A percentile compares a stretch with the other conserved stretches of the same genome.
These are phyloP conservation scores for Hygrophorus pudorinus DNA, from an alignment of 768 basidiomycete species.

Conservation along the genomic window DNA sequence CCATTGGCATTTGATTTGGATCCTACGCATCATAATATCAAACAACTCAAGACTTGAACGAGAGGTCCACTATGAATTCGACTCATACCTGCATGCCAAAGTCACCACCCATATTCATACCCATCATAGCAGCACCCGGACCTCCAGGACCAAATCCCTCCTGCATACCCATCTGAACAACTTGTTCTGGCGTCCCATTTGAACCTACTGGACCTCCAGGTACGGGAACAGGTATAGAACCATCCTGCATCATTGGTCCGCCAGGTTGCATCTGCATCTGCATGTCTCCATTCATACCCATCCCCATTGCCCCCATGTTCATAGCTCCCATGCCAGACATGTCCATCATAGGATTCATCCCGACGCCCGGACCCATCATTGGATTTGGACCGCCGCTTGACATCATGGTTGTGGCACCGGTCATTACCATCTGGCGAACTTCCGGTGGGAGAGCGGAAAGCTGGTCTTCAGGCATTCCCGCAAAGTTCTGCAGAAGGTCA, in stretches of 20 bases:
- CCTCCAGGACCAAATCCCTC: conserved; percentile 31
- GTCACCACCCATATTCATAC: conserved; percentile 62
- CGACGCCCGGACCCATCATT: conserved; percentile 52
- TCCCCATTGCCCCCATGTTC: conserved; percentile 45
- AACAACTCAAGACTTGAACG: background rate
- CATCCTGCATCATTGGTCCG: conserved; percentile 31
- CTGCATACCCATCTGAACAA: conserved; percentile 31
- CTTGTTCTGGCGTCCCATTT: conserved; percentile 33
- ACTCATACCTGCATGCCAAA: conserved; percentile 64
- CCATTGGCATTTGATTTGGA: conserved; percentile 40
- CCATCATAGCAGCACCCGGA: conserved; percentile 49
- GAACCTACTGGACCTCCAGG: conserved; percentile 29
- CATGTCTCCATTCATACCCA: conserved; percentile 63
- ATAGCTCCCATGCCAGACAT: conserved; percentile 44
- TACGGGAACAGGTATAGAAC: conserved; percentile 11
- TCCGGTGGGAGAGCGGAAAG: conserved; percentile 70
- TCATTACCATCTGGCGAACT: conserved; percentile 81
- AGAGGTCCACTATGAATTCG: background rate
- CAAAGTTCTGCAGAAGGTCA: conserved; percentile 49
- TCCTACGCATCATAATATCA: conserved; percentile 31
- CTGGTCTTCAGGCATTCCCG: conserved; percentile 77
- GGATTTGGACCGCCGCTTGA: conserved; percentile 40
- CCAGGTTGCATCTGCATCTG: conserved; percentile 30
- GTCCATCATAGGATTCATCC: conserved; percentile 52
- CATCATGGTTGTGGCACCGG: conserved; percentile 73